Conservation (phyloP, 495 filamentous ascomycete genomes). For the Xanthoparmelia taractica region DNA sequence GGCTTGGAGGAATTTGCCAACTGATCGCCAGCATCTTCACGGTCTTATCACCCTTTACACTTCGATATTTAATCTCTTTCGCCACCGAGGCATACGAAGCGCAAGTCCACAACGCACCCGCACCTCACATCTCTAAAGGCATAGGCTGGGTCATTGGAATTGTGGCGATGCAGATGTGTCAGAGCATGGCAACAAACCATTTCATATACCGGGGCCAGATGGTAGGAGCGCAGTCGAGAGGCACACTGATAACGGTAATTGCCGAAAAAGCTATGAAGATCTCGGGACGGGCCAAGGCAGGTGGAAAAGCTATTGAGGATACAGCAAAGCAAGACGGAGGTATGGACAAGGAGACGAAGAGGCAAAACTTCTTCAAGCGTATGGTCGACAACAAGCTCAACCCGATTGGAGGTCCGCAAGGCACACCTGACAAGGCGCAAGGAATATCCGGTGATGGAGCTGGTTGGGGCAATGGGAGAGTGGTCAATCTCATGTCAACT, state of each 20-base stretch:
- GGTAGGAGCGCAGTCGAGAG: constrained; percentile 68
- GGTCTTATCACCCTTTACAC: constrained; percentile 65
- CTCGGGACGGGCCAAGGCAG: constrained; percentile 69
- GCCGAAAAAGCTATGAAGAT: constrained; percentile 80
- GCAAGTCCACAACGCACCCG: constrained; percentile 36
- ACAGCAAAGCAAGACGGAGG: constrained; percentile 21
- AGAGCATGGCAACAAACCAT: constrained; percentile 67
- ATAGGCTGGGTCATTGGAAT: constrained; percentile 71
- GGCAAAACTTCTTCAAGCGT: constrained; percentile 40
- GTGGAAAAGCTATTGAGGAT: constrained; percentile 45
- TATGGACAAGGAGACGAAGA: constrained; percentile 31
- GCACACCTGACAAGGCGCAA: constrained; percentile 30
- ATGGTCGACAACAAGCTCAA: constrained; percentile 35
- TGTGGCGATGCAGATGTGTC: constrained; percentile 63
- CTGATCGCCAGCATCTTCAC: constrained; percentile 61
- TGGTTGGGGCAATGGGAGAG: constrained; percentile 85
- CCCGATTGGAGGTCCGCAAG: constrained; percentile 32
- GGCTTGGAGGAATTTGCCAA: constrained; percentile 70
- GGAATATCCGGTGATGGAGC: constrained; percentile 56
- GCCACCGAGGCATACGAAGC: constrained; percentile 69
- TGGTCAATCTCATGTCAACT: constrained; percentile 87
- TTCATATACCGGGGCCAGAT: constrained; percentile 78
- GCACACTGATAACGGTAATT: constrained; percentile 63
- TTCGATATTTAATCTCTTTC: constrained; percentile 71
- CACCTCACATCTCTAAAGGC: constrained; percentile 57